These are phyloP conservation scores for Tolypocladium sp. DNA, from an alignment of 2,329 filamentous ascomycete genomes.

Conservation along the genomic window DNA sequence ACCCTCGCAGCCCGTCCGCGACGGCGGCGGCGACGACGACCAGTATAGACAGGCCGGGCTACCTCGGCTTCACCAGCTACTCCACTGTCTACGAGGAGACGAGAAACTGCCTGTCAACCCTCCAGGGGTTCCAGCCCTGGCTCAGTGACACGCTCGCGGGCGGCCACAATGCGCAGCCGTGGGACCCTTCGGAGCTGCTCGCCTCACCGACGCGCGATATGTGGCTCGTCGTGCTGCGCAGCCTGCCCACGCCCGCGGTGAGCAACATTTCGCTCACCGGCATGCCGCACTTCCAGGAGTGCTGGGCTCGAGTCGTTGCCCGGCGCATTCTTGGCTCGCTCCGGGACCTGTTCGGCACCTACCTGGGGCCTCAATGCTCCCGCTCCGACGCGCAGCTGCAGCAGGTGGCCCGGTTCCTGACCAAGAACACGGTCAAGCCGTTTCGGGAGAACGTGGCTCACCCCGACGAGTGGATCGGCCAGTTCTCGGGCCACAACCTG, in stretches of 20 bases:
- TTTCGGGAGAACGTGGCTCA: constrained; percentile 24
- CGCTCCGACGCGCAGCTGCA: constrained; percentile 21
- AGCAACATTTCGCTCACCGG: constrained; percentile 10
- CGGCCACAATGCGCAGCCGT: neutral
- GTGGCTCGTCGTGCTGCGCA: constrained; percentile 26
- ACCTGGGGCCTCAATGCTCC: constrained; percentile 9
- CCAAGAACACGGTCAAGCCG: constrained; percentile 25
- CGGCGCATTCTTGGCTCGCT: constrained; percentile 20
- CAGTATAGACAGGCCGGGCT: constrained; percentile 17
- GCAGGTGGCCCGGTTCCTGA: constrained; percentile 24
- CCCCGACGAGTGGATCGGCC: constrained; percentile 26
- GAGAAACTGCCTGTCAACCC: constrained; percentile 25
- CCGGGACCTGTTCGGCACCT: constrained; percentile 18
- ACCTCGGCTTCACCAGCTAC: constrained; percentile 36
- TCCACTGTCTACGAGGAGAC: constrained; percentile 32
- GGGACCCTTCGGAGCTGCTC: neutral
- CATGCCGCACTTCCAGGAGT: constrained; percentile 10
- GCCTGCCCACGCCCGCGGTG: constrained; percentile 20
- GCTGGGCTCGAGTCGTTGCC: constrained; percentile 21
- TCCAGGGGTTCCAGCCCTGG: constrained; percentile 10
- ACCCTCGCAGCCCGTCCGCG: neutral
- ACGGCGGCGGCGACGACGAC: neutral
- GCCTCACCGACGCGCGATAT: constrained; percentile 7
- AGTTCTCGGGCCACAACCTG: constrained; percentile 26
- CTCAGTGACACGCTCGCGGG: neutral